A percentile compares a stretch with the other conserved stretches of the same genome.
These are phyloP conservation scores for Eutrema heterophyllum DNA, from an alignment of 345 rosid genomes.

Conservation along the genomic window DNA sequence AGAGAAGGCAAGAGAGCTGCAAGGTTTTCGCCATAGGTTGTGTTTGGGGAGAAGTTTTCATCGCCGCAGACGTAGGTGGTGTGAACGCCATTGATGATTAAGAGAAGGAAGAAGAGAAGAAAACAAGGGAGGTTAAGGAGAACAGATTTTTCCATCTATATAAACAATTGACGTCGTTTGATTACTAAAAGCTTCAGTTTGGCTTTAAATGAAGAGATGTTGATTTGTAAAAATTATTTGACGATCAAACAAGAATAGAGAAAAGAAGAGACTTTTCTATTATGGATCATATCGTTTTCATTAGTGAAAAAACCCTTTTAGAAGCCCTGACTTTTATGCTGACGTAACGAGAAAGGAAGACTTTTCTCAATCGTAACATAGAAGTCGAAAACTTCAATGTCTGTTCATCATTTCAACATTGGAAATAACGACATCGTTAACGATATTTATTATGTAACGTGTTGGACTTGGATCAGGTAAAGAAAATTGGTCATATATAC, in stretches of 20 bases:
- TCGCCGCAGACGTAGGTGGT: background rate
- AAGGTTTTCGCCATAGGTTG: slow-evolving; percentile 20
- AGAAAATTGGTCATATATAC: too few species aligned
- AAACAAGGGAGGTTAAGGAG: background rate
- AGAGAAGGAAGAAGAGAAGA: background rate
- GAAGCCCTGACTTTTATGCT: slow-evolving; percentile 12
- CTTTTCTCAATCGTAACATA: background rate
- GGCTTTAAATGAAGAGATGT: slow-evolving; percentile 26
- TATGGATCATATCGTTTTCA: slow-evolving; percentile 20
- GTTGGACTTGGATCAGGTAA: too few species aligned
- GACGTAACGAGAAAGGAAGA: background rate
- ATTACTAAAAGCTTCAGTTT: slow-evolving; percentile 41
- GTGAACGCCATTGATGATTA: slow-evolving; percentile 19
- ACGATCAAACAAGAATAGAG: background rate
- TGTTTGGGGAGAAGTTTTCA: slow-evolving; percentile 31
- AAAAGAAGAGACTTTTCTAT: background rate
- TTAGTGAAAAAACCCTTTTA: background rate
- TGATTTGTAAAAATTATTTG: background rate
- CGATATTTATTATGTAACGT: too few species aligned
- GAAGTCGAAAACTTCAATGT: background rate
- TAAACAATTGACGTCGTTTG: background rate
- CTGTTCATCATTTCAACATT: too few species aligned
- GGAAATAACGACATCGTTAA: too few species aligned
- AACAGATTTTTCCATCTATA: background rate
- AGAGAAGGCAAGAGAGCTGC: slow-evolving; percentile 24